Evolutionary conservation across 2,329 filamentous ascomycete genomes (phyloP), one percentile per base, ranked within the genome.

Genomic region (Sarocladiaceae sp.): DNA sequence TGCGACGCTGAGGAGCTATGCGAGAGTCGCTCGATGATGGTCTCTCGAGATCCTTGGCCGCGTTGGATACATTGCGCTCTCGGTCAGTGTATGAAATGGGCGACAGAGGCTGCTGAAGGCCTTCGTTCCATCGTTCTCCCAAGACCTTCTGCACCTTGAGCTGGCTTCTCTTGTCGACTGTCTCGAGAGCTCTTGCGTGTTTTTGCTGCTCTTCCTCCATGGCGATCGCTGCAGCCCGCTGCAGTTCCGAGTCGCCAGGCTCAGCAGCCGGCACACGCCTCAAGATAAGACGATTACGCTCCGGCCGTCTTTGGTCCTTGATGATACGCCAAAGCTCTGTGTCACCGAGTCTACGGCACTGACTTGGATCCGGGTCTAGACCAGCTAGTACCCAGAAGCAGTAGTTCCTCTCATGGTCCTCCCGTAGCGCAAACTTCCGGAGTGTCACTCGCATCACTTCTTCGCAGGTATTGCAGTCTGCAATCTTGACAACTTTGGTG

Each of bases 331-430:
- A 86, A 10, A 98, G 70, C 61, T 98, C 93, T 4, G 81, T 83
- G 57, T 98, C 93, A 26, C 83, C 83, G 31, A 97, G 73, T 41
- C 87, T 82, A 48, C 89, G 82, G 61, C 88, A 94, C 58, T 89
- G 82, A 41, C 76, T 78, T 23, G 88, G 84, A 53, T 93, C 84
- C 2, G 90, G 83, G 39, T 96, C 88, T 31, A 88, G 71, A 42
- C 90, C 91, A 52, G 88, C 83, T 47, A 97, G 73, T 1, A 95
- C 84, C 72, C 93, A 97, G 68, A 98, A 97, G 69, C 90, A 96
- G 67, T 95, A 97, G 58, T 94, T 95, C 56, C 89, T 81, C 60
- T 93, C 86, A 57, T 96, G 89, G 50, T 91, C 87, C 58, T 95
- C 89, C 18, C 89, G 86, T 23, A 95, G 75, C 32, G 83, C 82